Conservation (phyloP, 768 basidiomycete species). For the Mycena vulgaris region DNA sequence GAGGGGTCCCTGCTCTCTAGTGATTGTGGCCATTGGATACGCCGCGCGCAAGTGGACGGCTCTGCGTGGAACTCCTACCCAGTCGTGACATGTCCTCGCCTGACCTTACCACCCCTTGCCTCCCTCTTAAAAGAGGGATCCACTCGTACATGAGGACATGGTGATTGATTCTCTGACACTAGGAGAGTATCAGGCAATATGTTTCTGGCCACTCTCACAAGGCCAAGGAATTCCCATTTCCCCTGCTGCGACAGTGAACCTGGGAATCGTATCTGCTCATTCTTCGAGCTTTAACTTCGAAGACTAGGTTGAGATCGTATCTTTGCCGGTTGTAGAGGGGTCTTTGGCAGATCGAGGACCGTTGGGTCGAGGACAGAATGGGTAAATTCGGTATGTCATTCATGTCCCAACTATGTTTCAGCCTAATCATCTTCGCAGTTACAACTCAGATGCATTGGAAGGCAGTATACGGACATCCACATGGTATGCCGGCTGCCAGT, state of each 20-base stretch:
- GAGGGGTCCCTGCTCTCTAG: neutral
- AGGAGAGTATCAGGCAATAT: neutral
- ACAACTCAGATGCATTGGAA: neutral
- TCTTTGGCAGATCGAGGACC: neutral
- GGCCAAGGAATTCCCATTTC: neutral
- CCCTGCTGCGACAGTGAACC: neutral
- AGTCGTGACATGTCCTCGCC: neutral
- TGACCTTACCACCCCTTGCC: too few species aligned
- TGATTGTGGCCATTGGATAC: conserved; percentile 1
- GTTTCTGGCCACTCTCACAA: neutral
- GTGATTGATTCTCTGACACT: neutral
- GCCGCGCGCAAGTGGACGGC: neutral
- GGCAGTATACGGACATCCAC: too few species aligned
- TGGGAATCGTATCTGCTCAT: neutral
- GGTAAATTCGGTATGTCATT: conserved; percentile 6
- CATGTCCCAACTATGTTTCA: neutral
- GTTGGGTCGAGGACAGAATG: neutral
- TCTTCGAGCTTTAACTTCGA: neutral
- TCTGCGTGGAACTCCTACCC: neutral
- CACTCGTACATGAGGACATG: neutral
- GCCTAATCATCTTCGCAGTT: neutral
- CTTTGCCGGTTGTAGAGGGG: neutral
- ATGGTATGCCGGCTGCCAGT: neutral
- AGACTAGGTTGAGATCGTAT: neutral
- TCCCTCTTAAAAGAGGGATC: too few species aligned